phyloP scores from a whole-genome alignment of 495 filamentous ascomycete genomes.

The Alectoria sarmentosa region DNA sequence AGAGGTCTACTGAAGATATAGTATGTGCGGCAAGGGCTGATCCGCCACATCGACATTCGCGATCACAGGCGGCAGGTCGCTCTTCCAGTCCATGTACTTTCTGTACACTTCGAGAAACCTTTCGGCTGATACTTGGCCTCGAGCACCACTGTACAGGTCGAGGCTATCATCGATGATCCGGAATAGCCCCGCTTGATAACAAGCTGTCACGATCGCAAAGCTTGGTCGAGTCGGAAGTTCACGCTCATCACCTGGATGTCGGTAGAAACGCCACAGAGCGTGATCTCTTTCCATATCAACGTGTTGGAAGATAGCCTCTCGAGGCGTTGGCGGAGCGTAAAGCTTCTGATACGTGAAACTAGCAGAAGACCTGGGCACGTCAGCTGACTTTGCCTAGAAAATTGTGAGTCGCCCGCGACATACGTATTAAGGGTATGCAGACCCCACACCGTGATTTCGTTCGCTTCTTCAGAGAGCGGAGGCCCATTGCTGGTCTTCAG shows the following conservation, averaged over 20 bases:
- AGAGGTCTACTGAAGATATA: slow-evolving; percentile 32
- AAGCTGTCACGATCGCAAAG: slow-evolving; percentile 20
- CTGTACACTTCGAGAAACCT: slow-evolving; percentile 29
- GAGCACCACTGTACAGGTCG: slow-evolving; percentile 30
- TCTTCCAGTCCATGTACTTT: slow-evolving; percentile 30
- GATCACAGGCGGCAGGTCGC: slow-evolving; percentile 28
- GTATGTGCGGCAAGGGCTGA: slow-evolving; percentile 33
- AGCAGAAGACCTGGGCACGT: slow-evolving; percentile 15
- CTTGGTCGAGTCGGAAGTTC: slow-evolving; percentile 19
- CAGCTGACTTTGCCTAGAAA: neutral
- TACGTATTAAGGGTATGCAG: slow-evolving; percentile 25
- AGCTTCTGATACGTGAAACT: slow-evolving; percentile 24
- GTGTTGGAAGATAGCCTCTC: slow-evolving; percentile 10
- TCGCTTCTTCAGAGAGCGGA: slow-evolving; percentile 16
- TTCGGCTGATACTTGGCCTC: slow-evolving; percentile 26
- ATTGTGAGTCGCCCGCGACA: neutral
- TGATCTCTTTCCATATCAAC: slow-evolving; percentile 18
- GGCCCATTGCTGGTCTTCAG: slow-evolving; percentile 13
- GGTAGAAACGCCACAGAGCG: slow-evolving; percentile 24
- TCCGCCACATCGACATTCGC: slow-evolving; percentile 26
- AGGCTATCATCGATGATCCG: slow-evolving; percentile 31
- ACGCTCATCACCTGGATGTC: slow-evolving; percentile 21
- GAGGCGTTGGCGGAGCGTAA: slow-evolving; percentile 16
- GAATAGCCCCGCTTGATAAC: slow-evolving; percentile 31
- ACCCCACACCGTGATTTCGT: slow-evolving; percentile 24